These are phyloP conservation scores for Candida chilensis DNA, from an alignment of 805 yeast genomes.

Conservation along the genomic window DNA sequence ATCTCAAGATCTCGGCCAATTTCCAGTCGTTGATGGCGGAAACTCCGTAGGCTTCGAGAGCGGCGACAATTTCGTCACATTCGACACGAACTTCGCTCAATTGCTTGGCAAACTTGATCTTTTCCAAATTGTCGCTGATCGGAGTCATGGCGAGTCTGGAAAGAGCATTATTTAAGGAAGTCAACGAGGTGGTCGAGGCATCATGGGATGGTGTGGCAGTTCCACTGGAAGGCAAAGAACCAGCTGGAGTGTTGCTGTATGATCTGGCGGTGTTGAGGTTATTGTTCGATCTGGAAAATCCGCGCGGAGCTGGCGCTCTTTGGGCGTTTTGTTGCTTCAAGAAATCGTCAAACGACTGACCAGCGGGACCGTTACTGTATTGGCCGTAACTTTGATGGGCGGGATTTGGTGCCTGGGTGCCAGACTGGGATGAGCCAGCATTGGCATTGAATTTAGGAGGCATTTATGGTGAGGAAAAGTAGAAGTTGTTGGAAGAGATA, in stretches of 20 bases:
- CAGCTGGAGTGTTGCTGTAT: slow-evolving; percentile 12
- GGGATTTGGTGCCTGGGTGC: slow-evolving; percentile 2
- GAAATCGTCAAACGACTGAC: slow-evolving; percentile 42
- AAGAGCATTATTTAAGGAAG: slow-evolving; percentile 65
- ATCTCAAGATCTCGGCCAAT: slow-evolving; percentile 49
- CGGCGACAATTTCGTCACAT: slow-evolving; percentile 43
- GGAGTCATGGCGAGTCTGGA: slow-evolving; percentile 60
- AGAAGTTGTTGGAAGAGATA: too few relatives aligned
- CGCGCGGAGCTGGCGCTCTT: slow-evolving; percentile 12
- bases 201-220: slow-evolving; percentile 21
- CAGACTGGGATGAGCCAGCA: slow-evolving; percentile 17
- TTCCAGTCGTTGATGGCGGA: slow-evolving; percentile 54
- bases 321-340: slow-evolving; percentile 33
- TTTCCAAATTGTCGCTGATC: slow-evolving; percentile 45
- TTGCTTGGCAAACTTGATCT: slow-evolving; percentile 40
- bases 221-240: slow-evolving; percentile 24
- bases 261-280: slow-evolving; percentile 2
- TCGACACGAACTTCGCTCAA: slow-evolving; percentile 47
- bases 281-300: not conserved
- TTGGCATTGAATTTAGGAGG: slow-evolving; percentile 31
- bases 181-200: slow-evolving; percentile 62
- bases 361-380: slow-evolving; percentile 1
- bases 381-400: slow-evolving; percentile 1
- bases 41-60: slow-evolving; percentile 35
- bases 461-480: too few relatives aligned